Conservation (phyloP, 768 basidiomycete genomes). For the Hygrophoropsis aurantiaca region DNA sequence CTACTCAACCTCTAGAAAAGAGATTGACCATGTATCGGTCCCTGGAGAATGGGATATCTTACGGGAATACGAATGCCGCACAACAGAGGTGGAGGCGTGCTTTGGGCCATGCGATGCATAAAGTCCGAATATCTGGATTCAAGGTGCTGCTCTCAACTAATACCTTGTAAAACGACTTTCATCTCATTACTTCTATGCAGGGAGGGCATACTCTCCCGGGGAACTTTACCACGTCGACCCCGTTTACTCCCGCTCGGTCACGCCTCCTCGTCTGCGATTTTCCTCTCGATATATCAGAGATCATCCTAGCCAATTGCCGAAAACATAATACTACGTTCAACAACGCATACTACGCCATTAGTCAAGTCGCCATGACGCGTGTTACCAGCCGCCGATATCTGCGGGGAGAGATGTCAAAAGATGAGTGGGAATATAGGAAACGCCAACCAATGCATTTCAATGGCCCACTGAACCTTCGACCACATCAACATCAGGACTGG, state of each 20-base stretch:
- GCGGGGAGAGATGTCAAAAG: conserved; percentile 40
- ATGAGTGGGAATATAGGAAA: conserved; percentile 50
- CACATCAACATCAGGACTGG: conserved; percentile 46
- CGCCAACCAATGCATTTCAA: conserved; percentile 46
- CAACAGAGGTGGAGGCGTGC: conserved; percentile 44
- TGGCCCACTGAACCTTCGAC: conserved; percentile 50
- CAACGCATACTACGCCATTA: conserved; percentile 44
- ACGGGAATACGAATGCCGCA: conserved; percentile 27
- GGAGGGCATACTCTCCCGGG: conserved; percentile 53
- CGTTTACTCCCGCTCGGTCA: conserved; percentile 38
- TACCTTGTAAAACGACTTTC: no score
- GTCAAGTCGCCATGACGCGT: conserved; percentile 48
- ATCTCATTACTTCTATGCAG: conserved; percentile 33
- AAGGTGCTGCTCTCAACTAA: no score
- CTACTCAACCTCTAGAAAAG: conserved; percentile 24
- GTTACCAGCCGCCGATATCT: conserved; percentile 42
- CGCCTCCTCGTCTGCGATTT: conserved; percentile 19
- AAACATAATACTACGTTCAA: conserved; percentile 45
- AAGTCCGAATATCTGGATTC: conserved; percentile 29
- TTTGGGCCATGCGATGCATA: conserved; percentile 35
- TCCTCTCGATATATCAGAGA: conserved; percentile 23
- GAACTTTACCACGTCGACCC: conserved; percentile 32
- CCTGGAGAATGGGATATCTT: conserved; percentile 38
- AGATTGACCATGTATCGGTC: conserved; percentile 40
- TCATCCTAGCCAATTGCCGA: conserved; percentile 37